Percentiles rank a stretch among this genome's conserved stretches.
phyloP scores from a whole-genome alignment of 179 eudicot species.

The Nepenthes alata region DNA sequence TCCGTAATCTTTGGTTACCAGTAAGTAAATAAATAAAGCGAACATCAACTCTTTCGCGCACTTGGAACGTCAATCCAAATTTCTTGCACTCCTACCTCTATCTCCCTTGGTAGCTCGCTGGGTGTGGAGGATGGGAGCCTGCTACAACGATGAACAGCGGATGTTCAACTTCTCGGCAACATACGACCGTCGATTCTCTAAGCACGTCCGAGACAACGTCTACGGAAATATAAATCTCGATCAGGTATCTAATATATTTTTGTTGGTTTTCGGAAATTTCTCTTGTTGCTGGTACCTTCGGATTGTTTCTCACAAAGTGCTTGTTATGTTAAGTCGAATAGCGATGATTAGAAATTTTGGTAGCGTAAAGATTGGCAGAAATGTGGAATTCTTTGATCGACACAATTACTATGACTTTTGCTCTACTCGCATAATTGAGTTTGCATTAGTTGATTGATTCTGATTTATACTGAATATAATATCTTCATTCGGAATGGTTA shows the following conservation, averaged over 20 bases:
- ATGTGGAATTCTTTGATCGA: background rate
- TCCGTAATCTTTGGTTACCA: too few species aligned
- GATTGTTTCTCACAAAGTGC: too few species aligned
- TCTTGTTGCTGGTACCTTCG: too few species aligned
- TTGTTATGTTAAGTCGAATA: background rate
- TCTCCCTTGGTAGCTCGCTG: background rate
- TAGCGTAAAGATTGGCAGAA: background rate
- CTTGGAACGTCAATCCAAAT: background rate
- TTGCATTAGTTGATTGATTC: background rate
- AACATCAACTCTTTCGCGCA: too few species aligned
- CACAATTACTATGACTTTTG: background rate
- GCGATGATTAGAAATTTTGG: slow-evolving; percentile 4
- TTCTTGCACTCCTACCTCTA: slow-evolving; percentile 11
- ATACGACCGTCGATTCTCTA: slow-evolving; percentile 27
- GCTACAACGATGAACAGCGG: slow-evolving; percentile 9
- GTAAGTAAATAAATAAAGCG: too few species aligned
- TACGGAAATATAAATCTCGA: slow-evolving; percentile 55
- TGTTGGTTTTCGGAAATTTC: background rate
- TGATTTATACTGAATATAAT: background rate
- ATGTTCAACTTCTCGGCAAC: slow-evolving; percentile 10
- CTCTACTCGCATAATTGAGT: background rate
- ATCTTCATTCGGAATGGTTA: background rate
- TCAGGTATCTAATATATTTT: slow-evolving; percentile 16
- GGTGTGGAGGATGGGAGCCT: slow-evolving; percentile 26
- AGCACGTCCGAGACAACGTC: slow-evolving; percentile 44